Evolutionary conservation across 2,329 filamentous ascomycete species (phyloP).

Genomic region (Cryphonectria nitschkei): DNA sequence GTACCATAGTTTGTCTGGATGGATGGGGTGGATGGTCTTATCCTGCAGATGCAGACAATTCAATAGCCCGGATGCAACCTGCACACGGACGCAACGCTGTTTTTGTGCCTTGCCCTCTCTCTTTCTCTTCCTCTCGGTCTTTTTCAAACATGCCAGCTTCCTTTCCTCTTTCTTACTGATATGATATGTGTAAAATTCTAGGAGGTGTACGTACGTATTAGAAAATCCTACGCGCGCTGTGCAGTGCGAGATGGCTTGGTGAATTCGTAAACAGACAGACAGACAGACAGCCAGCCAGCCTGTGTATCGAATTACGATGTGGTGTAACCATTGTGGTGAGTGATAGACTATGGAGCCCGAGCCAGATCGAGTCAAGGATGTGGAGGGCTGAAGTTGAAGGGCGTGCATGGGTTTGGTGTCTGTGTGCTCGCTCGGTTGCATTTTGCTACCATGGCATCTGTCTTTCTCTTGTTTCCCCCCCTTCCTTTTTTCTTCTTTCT

Average conservation of each 20-base stretch:
- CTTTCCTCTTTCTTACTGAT: not conserved
- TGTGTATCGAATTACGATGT: not conserved
- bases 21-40: not conserved
- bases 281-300: not conserved
- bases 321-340: not conserved
- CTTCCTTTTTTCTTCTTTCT: not conserved
- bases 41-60: slow-evolving; percentile 7
- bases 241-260: not conserved
- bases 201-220: not conserved
- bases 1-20: not conserved
- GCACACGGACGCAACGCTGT: slow-evolving; percentile 7
- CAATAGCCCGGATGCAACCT: slow-evolving; percentile 12
- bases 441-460: not conserved
- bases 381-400: slow-evolving; percentile 8
- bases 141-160: not conserved
- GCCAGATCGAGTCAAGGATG: not conserved
- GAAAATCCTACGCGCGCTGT: not conserved
- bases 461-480: not conserved
- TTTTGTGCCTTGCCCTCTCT: not conserved
- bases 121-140: not conserved
- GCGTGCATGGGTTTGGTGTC: not conserved
- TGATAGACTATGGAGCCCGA: not conserved
- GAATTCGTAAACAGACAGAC: not conserved
- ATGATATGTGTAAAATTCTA: not conserved
- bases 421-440: not conserved